Evolutionary conservation across 768 basidiomycete genomes (phyloP).

Genomic region (Tubosaeta sp.): DNA sequence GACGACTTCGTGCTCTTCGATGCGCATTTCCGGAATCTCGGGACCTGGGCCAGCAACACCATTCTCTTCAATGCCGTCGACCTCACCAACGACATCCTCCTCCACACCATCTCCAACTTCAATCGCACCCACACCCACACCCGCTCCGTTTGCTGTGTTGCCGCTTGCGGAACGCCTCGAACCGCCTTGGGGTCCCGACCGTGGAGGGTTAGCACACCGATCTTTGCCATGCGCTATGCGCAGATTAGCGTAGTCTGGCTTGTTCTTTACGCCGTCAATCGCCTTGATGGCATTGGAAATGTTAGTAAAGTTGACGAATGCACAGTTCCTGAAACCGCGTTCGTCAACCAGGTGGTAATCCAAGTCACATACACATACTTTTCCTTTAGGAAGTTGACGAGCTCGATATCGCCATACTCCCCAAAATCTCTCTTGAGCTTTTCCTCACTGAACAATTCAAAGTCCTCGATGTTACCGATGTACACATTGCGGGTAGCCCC

Average conservation of each 20-base stretch:
- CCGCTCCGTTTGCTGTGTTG: slow-evolving; percentile 26
- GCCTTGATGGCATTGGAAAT: slow-evolving; percentile 96
- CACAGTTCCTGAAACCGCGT: slow-evolving; percentile 66
- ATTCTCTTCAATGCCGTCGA: slow-evolving; percentile 24
- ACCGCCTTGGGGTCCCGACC: slow-evolving; percentile 75
- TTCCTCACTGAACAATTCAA: slow-evolving; percentile 87
- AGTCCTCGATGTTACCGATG: slow-evolving; percentile 93
- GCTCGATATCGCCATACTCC: slow-evolving; percentile 95
- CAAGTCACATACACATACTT: slow-evolving; percentile 54
- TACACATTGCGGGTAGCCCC: slow-evolving; percentile 98
- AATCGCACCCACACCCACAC: slow-evolving; percentile 1
- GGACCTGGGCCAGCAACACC: slow-evolving; percentile 21
- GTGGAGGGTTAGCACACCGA: slow-evolving; percentile 89
- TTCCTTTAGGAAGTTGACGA: slow-evolving; percentile 93
- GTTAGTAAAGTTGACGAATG: slow-evolving; percentile 95
- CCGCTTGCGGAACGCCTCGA: slow-evolving; percentile 46
- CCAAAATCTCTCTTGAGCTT: slow-evolving; percentile 90
- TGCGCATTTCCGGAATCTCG: slow-evolving; percentile 40
- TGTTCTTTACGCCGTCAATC: slow-evolving; percentile 92
- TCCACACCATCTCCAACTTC: slow-evolving; percentile 21
- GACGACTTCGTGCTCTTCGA: slow-evolving; percentile 33
- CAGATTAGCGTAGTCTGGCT: slow-evolving; percentile 84
- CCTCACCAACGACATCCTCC: slow-evolving; percentile 20
- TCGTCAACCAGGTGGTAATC: background rate
- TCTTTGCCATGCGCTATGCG: slow-evolving; percentile 96